Conservation (phyloP, 228 moss, liverwort and hornwort species). For the Sphagnum magellanicum region DNA sequence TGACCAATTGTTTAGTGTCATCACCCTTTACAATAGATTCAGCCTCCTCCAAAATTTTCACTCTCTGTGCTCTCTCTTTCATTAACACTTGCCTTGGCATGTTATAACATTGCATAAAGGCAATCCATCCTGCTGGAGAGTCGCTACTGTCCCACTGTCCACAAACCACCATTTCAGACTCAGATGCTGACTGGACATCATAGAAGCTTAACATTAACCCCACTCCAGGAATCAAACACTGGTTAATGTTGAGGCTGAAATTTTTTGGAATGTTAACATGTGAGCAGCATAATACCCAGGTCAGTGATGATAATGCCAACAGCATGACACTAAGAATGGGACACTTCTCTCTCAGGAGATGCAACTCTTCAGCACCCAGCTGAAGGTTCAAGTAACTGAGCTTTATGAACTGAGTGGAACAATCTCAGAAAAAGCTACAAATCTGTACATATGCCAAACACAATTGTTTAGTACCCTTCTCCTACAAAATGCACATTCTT, state of each 20-base stretch:
- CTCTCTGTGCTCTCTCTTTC: neutral
- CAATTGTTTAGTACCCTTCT: slow-evolving; percentile 35
- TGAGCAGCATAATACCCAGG: no score
- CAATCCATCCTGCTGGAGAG: slow-evolving; percentile 92
- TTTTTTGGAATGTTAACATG: no score
- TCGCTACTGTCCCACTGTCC: slow-evolving; percentile 74
- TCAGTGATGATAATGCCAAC: no score
- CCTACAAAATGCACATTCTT: slow-evolving; percentile 77
- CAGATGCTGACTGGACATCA: neutral
- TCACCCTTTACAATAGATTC: neutral
- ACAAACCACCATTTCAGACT: neutral
- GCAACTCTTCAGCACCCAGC: no score
- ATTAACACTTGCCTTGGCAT: slow-evolving; percentile 37
- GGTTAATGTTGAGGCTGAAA: no score
- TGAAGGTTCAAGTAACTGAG: no score
- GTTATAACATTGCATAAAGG: slow-evolving; percentile 84
- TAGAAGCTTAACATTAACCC: neutral
- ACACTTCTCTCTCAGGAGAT: no score
- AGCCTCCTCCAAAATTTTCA: neutral
- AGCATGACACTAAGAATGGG: no score
- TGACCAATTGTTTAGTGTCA: slow-evolving; percentile 16
- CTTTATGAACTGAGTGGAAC: no score
- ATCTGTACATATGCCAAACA: neutral
- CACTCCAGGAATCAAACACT: neutral
- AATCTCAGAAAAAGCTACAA: no score